These are phyloP conservation scores for Arabidopsis thaliana DNA, from an alignment of 345 rosid genomes.

Conservation along the genomic window DNA sequence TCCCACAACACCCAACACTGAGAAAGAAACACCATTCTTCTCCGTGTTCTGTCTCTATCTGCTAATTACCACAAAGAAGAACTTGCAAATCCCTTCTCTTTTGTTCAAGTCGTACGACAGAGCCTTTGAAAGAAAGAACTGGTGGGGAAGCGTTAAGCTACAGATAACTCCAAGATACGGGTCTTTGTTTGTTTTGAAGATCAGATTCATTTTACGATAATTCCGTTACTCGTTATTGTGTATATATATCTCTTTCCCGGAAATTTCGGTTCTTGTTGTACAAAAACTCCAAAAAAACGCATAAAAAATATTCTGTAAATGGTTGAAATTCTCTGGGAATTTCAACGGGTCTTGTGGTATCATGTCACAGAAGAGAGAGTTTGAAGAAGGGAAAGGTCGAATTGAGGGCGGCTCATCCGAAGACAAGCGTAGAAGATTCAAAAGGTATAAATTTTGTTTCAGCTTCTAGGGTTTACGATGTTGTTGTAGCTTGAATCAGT, in stretches of 20 bases:
- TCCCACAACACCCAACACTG: constrained; percentile 35
- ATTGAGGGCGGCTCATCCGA: constrained; percentile 57
- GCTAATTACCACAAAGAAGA: not conserved
- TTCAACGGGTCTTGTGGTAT: constrained; percentile 34
- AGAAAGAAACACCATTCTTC: constrained; percentile 28
- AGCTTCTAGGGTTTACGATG: not conserved
- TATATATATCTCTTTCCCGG: not conserved
- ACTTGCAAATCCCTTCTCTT: not conserved
- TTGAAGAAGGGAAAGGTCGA: constrained; percentile 68
- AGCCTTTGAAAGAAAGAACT: not conserved
- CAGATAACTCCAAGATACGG: constrained; percentile 44
- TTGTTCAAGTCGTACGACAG: not conserved
- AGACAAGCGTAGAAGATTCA: constrained; percentile 77
- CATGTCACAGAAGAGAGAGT: constrained; percentile 93
- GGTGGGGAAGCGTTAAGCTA: not conserved
- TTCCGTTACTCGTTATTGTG: constrained; percentile 31
- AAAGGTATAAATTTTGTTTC: constrained; percentile 49
- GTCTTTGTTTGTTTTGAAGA: constrained; percentile 17
- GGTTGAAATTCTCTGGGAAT: constrained; percentile 37
- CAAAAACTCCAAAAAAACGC: not conserved
- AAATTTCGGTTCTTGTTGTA: constrained; percentile 18
- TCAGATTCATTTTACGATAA: constrained; percentile 15
- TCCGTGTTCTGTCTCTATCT: constrained; percentile 37
- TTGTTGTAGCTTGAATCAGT: not conserved
- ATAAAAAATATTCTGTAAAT: constrained; percentile 20